Evolutionary conservation across 208 protist species (phyloP).

Genomic region (Angomonas deanei): DNA sequence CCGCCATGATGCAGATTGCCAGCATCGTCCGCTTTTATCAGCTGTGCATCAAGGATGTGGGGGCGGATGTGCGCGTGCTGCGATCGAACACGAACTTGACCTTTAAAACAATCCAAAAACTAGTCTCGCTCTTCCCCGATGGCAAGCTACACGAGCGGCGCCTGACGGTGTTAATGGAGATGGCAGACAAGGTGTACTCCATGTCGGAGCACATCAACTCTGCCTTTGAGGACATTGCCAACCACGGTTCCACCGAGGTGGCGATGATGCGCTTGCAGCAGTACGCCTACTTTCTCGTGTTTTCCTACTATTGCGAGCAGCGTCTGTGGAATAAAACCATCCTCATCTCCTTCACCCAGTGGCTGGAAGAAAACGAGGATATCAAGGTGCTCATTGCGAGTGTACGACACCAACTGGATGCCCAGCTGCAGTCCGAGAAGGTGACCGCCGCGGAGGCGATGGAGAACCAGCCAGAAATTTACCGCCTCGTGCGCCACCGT

Average conservation of each 20-base stretch:
- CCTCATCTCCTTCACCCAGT: constrained; percentile 49
- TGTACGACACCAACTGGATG: constrained; percentile 66
- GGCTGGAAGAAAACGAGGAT: constrained; percentile 62
- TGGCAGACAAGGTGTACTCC: constrained; percentile 83
- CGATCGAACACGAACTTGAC: constrained; percentile 31
- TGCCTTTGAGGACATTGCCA: constrained; percentile 44
- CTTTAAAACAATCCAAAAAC: constrained; percentile 83
- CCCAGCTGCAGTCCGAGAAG: constrained; percentile 67
- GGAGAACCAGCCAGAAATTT: constrained; percentile 39
- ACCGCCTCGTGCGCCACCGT: constrained; percentile 46
- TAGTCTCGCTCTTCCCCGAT: constrained; percentile 83
- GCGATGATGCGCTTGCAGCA: constrained; percentile 80
- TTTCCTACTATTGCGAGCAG: constrained; percentile 89
- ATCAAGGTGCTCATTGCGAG: constrained; percentile 62
- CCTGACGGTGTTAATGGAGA: constrained; percentile 67
- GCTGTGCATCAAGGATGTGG: constrained; percentile 64
- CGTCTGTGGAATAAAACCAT: constrained; percentile 67
- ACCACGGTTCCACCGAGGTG: constrained; percentile 40
- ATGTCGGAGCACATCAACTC: constrained; percentile 81
- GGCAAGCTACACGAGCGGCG: constrained; percentile 84
- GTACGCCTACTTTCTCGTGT: constrained; percentile 82
- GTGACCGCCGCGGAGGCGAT: constrained; percentile 34
- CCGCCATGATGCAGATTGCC: constrained; percentile 82
- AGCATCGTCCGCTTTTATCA: constrained; percentile 89
- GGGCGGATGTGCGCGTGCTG: constrained; percentile 62